Evolutionary conservation across 1,284 basidiomycete genomes (phyloP).

Genomic region (Ganoderma boninense): DNA sequence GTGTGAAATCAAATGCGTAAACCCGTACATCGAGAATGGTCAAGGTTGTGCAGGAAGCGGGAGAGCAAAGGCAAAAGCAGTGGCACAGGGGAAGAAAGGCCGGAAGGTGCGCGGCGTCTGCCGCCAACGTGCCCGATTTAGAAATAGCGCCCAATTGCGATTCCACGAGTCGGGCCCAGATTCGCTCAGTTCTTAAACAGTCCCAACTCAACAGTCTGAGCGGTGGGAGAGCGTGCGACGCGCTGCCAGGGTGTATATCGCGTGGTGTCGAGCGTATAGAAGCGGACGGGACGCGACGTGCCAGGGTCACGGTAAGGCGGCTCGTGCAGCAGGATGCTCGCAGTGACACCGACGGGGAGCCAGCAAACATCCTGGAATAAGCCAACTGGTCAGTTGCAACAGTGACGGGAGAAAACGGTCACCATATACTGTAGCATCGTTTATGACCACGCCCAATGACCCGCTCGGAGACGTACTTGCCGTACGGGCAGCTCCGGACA

Average conservation of each 20-base stretch:
- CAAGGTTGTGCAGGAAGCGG: no score
- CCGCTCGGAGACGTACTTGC: constrained; percentile 35
- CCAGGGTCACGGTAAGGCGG: constrained; percentile 1
- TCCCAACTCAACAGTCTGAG: neutral
- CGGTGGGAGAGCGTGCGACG: constrained; percentile 7
- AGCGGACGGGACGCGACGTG: constrained; percentile 8
- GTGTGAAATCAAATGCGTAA: no score
- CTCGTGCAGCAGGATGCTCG: constrained; percentile 19
- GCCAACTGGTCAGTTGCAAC: no score
- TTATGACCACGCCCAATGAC: constrained; percentile 29
- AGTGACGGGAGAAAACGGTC: no score
- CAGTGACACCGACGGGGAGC: constrained; percentile 20
- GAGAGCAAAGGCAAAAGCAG: no score
- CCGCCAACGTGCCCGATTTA: no score
- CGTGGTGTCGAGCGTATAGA: constrained; percentile 20
- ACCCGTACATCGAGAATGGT: no score
- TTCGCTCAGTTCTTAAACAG: no score
- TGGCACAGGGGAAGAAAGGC: no score
- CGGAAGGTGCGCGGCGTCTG: no score
- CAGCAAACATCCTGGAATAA: constrained; percentile 15
- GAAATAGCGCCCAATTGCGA: no score
- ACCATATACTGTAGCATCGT: constrained; percentile 19
- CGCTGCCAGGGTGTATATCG: constrained; percentile 11
- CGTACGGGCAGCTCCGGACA: constrained; percentile 32
- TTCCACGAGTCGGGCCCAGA: no score